These are phyloP conservation scores for Fusarium decemcellulare DNA, from an alignment of 2,329 filamentous ascomycete genomes.

Conservation along the genomic window DNA sequence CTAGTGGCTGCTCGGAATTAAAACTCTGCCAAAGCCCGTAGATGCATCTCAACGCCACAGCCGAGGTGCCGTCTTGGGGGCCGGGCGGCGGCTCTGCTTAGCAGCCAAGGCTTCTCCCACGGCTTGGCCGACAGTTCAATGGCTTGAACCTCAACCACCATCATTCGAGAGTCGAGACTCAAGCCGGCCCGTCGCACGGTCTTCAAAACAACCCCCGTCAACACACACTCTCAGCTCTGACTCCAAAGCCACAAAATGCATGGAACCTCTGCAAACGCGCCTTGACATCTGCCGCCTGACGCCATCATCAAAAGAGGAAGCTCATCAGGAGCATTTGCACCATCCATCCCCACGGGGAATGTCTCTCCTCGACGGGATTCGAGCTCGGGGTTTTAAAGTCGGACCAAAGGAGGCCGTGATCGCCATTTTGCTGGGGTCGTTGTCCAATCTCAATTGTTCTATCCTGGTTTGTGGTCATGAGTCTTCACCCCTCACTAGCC, in stretches of 20 bases:
- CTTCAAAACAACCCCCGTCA: no score
- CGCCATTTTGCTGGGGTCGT: neutral
- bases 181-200: no score
- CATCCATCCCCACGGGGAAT: conserved; percentile 9
- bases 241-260: conserved; percentile 6
- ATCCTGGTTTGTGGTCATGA: neutral
- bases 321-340: neutral
- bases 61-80: conserved; percentile 23
- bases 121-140: no score
- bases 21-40: neutral
- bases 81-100: conserved; percentile 26
- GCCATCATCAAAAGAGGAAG: conserved; percentile 10
- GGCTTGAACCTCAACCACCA: no score
- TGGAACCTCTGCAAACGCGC: neutral
- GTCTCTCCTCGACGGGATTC: neutral
- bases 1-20: conserved; percentile 1
- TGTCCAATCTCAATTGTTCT: no score
- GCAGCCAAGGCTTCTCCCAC: no score
- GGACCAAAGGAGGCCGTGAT: conserved; percentile 1
- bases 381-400: neutral
- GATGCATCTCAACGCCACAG: conserved; percentile 26
- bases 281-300: neutral
- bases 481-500: no score
- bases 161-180: no score
- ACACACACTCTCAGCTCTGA: neutral